Evolutionary conservation across 345 rosid genomes (phyloP), one percentile per base, ranked within the genome.

Genomic region (Camelina sativa): DNA sequence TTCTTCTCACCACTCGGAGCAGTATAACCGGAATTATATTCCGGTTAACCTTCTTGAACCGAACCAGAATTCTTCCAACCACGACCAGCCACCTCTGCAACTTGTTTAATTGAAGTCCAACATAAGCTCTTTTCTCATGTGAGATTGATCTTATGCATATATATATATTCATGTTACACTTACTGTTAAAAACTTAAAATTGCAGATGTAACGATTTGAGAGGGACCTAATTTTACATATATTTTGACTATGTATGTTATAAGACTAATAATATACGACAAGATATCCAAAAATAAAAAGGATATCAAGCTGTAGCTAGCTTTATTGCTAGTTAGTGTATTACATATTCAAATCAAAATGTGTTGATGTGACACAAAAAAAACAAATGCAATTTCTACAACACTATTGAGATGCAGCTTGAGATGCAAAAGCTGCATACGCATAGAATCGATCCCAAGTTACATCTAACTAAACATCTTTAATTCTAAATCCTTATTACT

Each of bases 1-100:
- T 16, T 76, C 80, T 63, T 76, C 75, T 44, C 75, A 76, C 47
- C 89, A 84, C 35, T 67, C 82, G 1, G 88, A 82, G 47, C 77
- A 78, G 38, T 91, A 82, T 34, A 90, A 89, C 57, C 82, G 88
- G 32, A 84, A 72, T 72, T 89, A 84, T 77, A 76, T 91, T 16
- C 82, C 89, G 5, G 90, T 89, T 46, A 87, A 81, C 72, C 79
- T 86, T 76, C 75, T 87, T 48, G 87, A 91, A 62, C 86, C 87
- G 23, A 87, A 78, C 72, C 84, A 77, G 58, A 87, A 85, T 1
- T 85, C 85, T 69, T 55, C 84, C 58, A 76, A 73, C 62, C 78
- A 81, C 6, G 87, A 85, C 65, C 86, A 83, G 48, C 82, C 88
- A 34, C 81, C 93, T 68, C 97, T 91, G 61, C 95, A 87, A 76